Conservation (phyloP, 106 monocot genomes). For the Dioscorea alata region DNA sequence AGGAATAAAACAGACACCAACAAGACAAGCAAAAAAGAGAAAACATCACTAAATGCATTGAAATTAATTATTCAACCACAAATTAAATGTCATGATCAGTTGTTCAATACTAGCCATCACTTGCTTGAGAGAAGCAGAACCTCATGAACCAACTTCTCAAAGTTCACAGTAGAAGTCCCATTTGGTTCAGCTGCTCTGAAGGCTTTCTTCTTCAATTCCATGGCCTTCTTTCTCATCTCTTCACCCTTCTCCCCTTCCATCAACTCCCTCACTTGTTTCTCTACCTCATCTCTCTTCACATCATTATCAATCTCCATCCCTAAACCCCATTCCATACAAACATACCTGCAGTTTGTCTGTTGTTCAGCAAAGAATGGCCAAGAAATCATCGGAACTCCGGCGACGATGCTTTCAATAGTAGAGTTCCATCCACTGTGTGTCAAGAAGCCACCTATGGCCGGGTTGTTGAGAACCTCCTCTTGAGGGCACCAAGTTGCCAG, state of each 20-base stretch:
- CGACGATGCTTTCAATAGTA: slow-evolving; percentile 13
- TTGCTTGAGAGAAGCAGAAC: background rate
- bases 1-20: background rate
- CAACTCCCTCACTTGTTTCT: background rate
- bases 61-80: too few relatives aligned
- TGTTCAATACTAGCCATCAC: background rate
- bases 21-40: background rate
- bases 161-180: background rate
- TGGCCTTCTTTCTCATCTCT: background rate
- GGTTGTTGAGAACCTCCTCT: slow-evolving; percentile 13
- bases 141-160: background rate
- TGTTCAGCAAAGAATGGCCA: slow-evolving; percentile 28
- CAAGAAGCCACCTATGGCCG: slow-evolving; percentile 21
- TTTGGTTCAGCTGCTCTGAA: background rate
- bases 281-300: slow-evolving; percentile 5
- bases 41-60: background rate
- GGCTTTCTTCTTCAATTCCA: slow-evolving; percentile 3
- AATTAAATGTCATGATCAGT: background rate
- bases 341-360: slow-evolving; percentile 5
- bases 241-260: slow-evolving; percentile 2
- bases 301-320: slow-evolving; percentile 10
- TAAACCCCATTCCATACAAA: slow-evolving; percentile 4
- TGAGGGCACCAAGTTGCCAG: slow-evolving; percentile 20
- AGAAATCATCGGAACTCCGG: slow-evolving; percentile 16
- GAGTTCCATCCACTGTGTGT: slow-evolving; percentile 29